Evolutionary conservation across 1,139 yeast genomes (phyloP).

Genomic region (Torulaspora globosa): DNA sequence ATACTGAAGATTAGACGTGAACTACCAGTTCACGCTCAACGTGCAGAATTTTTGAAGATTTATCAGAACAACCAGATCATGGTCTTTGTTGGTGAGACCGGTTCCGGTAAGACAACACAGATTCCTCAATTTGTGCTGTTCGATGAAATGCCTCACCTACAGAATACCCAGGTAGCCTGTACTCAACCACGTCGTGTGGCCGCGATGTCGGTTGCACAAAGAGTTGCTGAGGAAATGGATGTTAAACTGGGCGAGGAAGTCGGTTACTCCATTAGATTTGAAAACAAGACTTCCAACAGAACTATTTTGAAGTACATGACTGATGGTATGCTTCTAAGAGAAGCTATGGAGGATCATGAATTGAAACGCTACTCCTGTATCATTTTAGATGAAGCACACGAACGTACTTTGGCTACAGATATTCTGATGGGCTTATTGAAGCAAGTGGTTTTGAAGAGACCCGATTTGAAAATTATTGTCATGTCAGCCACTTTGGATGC

Average conservation of each 20-base stretch:
- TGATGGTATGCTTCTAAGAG: constrained; percentile 96
- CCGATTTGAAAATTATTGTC: constrained; percentile 84
- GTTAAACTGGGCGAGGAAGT: constrained; percentile 87
- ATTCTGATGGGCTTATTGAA: constrained; percentile 92
- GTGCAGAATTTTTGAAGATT: constrained; percentile 77
- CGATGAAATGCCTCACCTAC: constrained; percentile 83
- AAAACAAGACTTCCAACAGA: constrained; percentile 73
- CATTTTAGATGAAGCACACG: constrained; percentile 97
- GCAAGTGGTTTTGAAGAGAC: constrained; percentile 72
- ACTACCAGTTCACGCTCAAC: constrained; percentile 90
- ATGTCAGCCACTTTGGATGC: constrained; percentile 99
- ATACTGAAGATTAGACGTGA: constrained; percentile 77
- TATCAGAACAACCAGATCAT: constrained; percentile 87
- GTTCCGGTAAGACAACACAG: constrained; percentile 97
- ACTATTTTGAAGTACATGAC: constrained; percentile 95
- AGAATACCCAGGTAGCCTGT: constrained; percentile 83
- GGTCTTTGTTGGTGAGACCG: constrained; percentile 99
- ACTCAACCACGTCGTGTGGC: constrained; percentile 98
- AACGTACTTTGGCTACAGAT: constrained; percentile 94
- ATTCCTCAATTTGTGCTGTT: constrained; percentile 92
- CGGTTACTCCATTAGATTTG: constrained; percentile 91
- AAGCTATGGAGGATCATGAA: constrained; percentile 95
- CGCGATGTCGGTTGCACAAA: constrained; percentile 93
- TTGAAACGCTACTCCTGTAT: constrained; percentile 79
- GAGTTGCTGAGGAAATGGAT: constrained; percentile 97